These are phyloP conservation scores for Neonectria ditissima DNA, from an alignment of 2,329 filamentous ascomycete species.

Conservation along the genomic window DNA sequence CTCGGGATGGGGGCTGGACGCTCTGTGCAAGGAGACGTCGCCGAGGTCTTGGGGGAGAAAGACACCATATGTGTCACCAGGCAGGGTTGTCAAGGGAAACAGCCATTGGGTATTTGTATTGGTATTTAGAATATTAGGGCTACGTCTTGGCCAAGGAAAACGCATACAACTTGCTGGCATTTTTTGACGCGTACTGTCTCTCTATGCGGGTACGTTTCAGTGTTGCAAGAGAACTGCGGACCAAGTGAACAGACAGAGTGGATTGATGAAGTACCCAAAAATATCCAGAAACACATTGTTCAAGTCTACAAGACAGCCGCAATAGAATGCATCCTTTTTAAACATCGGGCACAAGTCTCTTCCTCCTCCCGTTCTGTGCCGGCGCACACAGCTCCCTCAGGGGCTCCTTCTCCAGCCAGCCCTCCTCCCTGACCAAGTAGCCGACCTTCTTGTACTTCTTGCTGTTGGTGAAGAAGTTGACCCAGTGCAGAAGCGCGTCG, in stretches of 20 bases:
- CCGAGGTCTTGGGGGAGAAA: neutral
- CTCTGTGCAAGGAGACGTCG: constrained; percentile 2
- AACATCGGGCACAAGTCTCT: constrained; percentile 56
- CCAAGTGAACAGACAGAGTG: neutral
- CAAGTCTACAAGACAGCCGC: neutral
- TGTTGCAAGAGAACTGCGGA: neutral
- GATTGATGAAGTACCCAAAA: constrained; percentile 5
- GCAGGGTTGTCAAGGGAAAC: neutral
- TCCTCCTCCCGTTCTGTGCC: constrained; percentile 70
- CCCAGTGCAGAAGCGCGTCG: constrained; percentile 82
- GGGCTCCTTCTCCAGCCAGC: constrained; percentile 72
- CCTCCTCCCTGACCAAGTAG: constrained; percentile 71
- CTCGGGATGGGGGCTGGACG: constrained; percentile 30
- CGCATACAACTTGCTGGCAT: constrained; percentile 1
- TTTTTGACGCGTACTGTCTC: neutral
- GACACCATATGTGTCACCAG: constrained; percentile 6
- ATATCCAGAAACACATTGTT: constrained; percentile 11
- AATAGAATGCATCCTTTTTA: too few relatives aligned
- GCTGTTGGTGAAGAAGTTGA: constrained; percentile 81
- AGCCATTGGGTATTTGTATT: neutral
- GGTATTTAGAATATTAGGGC: constrained; percentile 4
- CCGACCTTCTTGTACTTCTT: constrained; percentile 87
- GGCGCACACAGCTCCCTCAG: constrained; percentile 75
- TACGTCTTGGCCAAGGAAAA: neutral
- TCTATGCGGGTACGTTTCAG: neutral